Conservation (phyloP, 768 basidiomycete species). For the Flagelloscypha sp. region DNA sequence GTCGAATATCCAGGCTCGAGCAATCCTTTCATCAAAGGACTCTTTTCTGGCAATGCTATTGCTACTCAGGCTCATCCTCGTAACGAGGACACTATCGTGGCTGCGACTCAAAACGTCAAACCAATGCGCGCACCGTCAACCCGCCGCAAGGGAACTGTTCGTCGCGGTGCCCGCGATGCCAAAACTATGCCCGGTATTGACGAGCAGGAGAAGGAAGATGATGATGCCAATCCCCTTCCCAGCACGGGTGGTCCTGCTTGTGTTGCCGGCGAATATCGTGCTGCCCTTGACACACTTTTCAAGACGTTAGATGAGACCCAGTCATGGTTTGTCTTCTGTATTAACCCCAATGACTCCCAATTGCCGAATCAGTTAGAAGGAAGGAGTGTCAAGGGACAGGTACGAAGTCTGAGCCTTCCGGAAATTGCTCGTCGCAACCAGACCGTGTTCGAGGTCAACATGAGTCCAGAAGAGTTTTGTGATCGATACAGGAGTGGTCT, state of each 20-base stretch:
- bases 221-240: slow-evolving; percentile 21
- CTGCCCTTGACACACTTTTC: slow-evolving; percentile 79
- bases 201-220: slow-evolving; percentile 44
- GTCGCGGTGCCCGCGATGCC: slow-evolving; percentile 34
- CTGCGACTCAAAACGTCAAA: slow-evolving; percentile 88
- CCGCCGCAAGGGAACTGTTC: slow-evolving; percentile 67
- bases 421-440: slow-evolving; percentile 65
- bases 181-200: slow-evolving; percentile 48
- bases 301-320: slow-evolving; percentile 85
- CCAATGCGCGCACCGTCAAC: slow-evolving; percentile 93
- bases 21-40: slow-evolving; percentile 85
- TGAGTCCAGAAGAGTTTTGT: slow-evolving; percentile 82
- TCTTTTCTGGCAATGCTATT: slow-evolving; percentile 85
- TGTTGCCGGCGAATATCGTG: slow-evolving; percentile 82
- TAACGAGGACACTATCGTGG: slow-evolving; percentile 92
- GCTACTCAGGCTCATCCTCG: slow-evolving; percentile 88
- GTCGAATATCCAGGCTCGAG: slow-evolving; percentile 69
- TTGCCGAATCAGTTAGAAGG: slow-evolving; percentile 92
- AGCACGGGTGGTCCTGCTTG: slow-evolving; percentile 36
- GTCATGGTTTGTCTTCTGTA: slow-evolving; percentile 85
- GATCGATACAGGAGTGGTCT: slow-evolving; percentile 73
- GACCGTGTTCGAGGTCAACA: slow-evolving; percentile 72
- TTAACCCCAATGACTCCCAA: slow-evolving; percentile 94
- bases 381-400: slow-evolving; percentile 85
- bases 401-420: slow-evolving; percentile 69